Conservation (phyloP, 176 grass and related monocot genomes). For the Oryza rufipogon region DNA sequence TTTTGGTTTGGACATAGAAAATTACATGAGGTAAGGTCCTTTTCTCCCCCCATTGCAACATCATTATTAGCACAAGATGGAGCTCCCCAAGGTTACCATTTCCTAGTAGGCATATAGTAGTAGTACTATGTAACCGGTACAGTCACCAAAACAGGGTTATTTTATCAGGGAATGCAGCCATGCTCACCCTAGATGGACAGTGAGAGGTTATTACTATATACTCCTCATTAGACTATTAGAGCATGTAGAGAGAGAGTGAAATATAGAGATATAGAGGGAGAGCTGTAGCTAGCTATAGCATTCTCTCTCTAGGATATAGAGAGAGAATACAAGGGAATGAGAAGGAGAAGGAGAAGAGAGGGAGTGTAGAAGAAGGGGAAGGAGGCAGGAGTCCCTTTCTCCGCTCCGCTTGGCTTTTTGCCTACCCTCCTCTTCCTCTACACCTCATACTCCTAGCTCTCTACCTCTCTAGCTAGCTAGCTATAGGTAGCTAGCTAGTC, state of each 20-base stretch:
- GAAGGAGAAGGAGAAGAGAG: not conserved
- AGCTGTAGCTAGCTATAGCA: not conserved
- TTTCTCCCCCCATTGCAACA: not conserved
- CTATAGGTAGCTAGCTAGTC: not conserved
- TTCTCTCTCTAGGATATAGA: not conserved
- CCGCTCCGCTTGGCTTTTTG: constrained; percentile 35
- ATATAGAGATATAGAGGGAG: not conserved
- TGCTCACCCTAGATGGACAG: not conserved
- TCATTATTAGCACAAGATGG: not conserved
- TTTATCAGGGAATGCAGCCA: not conserved
- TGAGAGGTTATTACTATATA: not conserved
- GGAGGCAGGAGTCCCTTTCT: constrained; percentile 14
- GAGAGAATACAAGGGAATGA: not conserved
- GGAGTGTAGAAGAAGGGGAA: not conserved
- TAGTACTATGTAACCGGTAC: not conserved
- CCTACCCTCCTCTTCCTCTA: constrained; percentile 32
- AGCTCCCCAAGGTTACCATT: not conserved
- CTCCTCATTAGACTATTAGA: not conserved
- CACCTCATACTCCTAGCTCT: not conserved
- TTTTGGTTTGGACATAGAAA: not conserved
- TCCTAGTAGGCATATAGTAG: not conserved
- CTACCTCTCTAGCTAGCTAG: no score
- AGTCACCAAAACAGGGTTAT: constrained; percentile 12
- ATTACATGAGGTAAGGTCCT: not conserved
- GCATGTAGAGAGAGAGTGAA: not conserved